Percentiles rank a stretch among this genome's conserved stretches.
Evolutionary conservation across 108 stramenopile species (phyloP).

Genomic region (Chaetoceros tenuissimus): DNA sequence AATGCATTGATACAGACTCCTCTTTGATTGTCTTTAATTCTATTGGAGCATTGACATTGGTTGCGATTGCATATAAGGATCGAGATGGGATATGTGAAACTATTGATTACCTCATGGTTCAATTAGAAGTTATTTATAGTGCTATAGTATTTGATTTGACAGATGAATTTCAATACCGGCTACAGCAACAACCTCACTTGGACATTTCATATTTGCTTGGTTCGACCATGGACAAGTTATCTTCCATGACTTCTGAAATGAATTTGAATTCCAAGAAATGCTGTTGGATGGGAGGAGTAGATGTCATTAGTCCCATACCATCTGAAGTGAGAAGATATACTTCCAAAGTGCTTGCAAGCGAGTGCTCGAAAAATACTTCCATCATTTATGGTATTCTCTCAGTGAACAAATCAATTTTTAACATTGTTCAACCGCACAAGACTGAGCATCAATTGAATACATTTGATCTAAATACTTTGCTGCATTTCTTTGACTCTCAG

Average conservation of each 20-base stretch:
- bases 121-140: slow-evolving; percentile 62
- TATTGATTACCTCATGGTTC: slow-evolving; percentile 48
- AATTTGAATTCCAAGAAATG: slow-evolving; percentile 13
- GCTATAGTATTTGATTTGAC: slow-evolving; percentile 66
- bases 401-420: slow-evolving; percentile 40
- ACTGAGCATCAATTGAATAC: slow-evolving; percentile 49
- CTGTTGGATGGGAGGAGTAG: slow-evolving; percentile 50
- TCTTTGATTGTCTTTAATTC: slow-evolving; percentile 47
- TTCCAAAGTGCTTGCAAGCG: slow-evolving; percentile 22
- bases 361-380: slow-evolving; percentile 15
- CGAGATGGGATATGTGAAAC: slow-evolving; percentile 14
- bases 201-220: slow-evolving; percentile 52
- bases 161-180: slow-evolving; percentile 47
- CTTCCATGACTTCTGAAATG: slow-evolving; percentile 8
- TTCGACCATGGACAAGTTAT: slow-evolving; percentile 24
- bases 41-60: slow-evolving; percentile 56
- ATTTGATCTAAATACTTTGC: slow-evolving; percentile 59
- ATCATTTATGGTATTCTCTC: slow-evolving; percentile 54
- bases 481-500: slow-evolving; percentile 52
- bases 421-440: slow-evolving; percentile 53
- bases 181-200: slow-evolving; percentile 37
- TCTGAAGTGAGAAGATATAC: slow-evolving; percentile 47
- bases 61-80: slow-evolving; percentile 28
- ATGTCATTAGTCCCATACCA: slow-evolving; percentile 50
- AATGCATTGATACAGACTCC: slow-evolving; percentile 35